phyloP scores from a whole-genome alignment of 495 filamentous ascomycete species.

The Pyrenula aspistea region DNA sequence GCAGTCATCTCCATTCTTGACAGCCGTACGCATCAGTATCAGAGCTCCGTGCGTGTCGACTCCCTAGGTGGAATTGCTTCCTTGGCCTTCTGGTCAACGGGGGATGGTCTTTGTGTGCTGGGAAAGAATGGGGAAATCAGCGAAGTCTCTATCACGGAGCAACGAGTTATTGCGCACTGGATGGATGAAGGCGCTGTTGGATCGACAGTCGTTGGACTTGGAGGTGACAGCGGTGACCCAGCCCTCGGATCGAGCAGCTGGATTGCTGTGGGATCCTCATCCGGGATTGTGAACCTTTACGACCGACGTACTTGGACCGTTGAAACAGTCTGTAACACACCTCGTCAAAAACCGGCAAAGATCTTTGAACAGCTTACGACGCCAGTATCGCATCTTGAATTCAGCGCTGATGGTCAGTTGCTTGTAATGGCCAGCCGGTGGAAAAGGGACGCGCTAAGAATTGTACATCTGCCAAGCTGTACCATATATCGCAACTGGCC shows the following conservation, averaged over 20 bases:
- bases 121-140: constrained; percentile 84
- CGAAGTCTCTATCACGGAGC: constrained; percentile 65
- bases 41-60: constrained; percentile 70
- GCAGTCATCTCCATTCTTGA: constrained; percentile 80
- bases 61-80: constrained; percentile 74
- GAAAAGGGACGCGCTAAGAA: constrained; percentile 76
- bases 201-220: constrained; percentile 68
- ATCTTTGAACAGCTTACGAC: constrained; percentile 79
- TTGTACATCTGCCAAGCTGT: constrained; percentile 85
- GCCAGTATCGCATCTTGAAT: constrained; percentile 59
- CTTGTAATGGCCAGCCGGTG: constrained; percentile 70
- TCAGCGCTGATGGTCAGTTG: constrained; percentile 81
- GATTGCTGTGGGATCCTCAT: constrained; percentile 74
- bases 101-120: constrained; percentile 63
- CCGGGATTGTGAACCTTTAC: constrained; percentile 86
- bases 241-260: constrained; percentile 72
- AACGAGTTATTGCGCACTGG: constrained; percentile 67
- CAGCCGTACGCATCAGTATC: constrained; percentile 76
- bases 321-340: constrained; percentile 44
- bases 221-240: constrained; percentile 43
- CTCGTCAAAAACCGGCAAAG: constrained; percentile 44
- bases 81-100: constrained; percentile 80
- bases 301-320: constrained; percentile 56
- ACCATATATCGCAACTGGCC: constrained; percentile 97
- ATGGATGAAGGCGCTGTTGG: constrained; percentile 81